phyloP scores from a whole-genome alignment of 176 grass and related monocot genomes.

The Chloris gayana region DNA sequence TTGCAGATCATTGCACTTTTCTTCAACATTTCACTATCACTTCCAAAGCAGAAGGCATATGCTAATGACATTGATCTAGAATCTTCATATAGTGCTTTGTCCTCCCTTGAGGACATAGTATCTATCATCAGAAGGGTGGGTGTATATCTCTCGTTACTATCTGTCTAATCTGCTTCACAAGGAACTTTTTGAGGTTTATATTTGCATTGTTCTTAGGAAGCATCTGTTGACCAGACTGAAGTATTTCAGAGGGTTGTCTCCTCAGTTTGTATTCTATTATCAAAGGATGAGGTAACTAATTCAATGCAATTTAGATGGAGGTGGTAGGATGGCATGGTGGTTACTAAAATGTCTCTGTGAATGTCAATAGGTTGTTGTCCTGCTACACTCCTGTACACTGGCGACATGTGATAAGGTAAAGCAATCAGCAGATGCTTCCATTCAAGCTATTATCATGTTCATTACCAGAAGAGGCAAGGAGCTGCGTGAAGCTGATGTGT shows the following conservation, averaged over 20 bases:
- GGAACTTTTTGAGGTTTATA: slow-evolving; percentile 13
- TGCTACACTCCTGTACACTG: slow-evolving; percentile 77
- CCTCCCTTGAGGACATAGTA: slow-evolving; percentile 90
- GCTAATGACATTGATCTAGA: slow-evolving; percentile 79
- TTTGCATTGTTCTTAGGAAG: slow-evolving; percentile 58
- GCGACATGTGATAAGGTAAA: slow-evolving; percentile 93
- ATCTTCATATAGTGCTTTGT: slow-evolving; percentile 88
- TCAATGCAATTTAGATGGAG: slow-evolving; percentile 17
- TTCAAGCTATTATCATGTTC: slow-evolving; percentile 90
- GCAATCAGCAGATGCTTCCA: slow-evolving; percentile 94
- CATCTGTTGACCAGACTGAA: slow-evolving; percentile 90
- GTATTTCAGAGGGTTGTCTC: slow-evolving; percentile 84
- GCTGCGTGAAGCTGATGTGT: slow-evolving; percentile 78
- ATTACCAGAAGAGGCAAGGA: slow-evolving; percentile 92
- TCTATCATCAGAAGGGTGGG: slow-evolving; percentile 90
- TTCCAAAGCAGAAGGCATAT: slow-evolving; percentile 82
- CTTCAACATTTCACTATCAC: slow-evolving; percentile 91
- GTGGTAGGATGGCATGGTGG: slow-evolving; percentile 6
- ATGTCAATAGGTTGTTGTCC: slow-evolving; percentile 67
- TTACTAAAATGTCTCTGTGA: slow-evolving; percentile 30
- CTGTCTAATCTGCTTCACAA: slow-evolving; percentile 40
- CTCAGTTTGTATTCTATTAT: slow-evolving; percentile 82
- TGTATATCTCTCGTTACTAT: slow-evolving; percentile 32
- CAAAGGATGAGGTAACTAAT: slow-evolving; percentile 83
- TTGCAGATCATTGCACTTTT: slow-evolving; percentile 86